Evolutionary conservation across 805 yeast species (phyloP), one percentile per base, ranked within the genome.

Genomic region (Wickerhamomyces subpelliculosus): DNA sequence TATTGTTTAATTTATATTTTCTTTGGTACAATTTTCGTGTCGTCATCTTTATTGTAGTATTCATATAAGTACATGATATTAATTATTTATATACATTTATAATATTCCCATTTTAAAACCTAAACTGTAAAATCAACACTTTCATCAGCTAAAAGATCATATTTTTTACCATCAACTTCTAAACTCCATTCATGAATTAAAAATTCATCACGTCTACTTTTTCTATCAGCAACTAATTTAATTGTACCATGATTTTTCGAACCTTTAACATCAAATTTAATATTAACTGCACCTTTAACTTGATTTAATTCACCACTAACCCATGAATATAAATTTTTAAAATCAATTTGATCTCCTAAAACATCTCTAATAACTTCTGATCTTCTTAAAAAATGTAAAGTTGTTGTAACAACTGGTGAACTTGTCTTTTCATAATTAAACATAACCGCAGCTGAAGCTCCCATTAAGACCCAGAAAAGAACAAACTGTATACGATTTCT

Each of bases 391-490:
- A 86, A 83, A 60, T 86, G 88, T 58, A 93, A 65, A 4, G 96
- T 83, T 7, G 95, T 89, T 29, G 83, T 75, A 50, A 90, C 83
- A 42, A 90, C 74, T 1, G 97, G 97, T 12, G 96, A 85, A 32
- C 84, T 78, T 16, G 88, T 79, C 58, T 88, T 89, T 58, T 93
- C 98, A 62, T 90, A 89, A 67, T 93, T 89, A 73, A 90, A 81
- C 51, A 90, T 84, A 23, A 84, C 72, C 23, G 72, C 65, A 35
- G 82, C 61, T 2, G 81, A 62, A 4, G 68, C 61, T 19, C 72
- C 71, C 73, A 82, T 77, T 36, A 72, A 61, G 12, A 65, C 58
- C 33, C 72, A 60, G 54, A 83, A 84, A 3, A 62, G 60, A 6
- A 68, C 58, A 56, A 88, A 80, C 40, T 77, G 75, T 18, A 65